These are phyloP conservation scores for Alternaria sp. DNA, from an alignment of 2,329 filamentous ascomycete species.

Conservation along the genomic window DNA sequence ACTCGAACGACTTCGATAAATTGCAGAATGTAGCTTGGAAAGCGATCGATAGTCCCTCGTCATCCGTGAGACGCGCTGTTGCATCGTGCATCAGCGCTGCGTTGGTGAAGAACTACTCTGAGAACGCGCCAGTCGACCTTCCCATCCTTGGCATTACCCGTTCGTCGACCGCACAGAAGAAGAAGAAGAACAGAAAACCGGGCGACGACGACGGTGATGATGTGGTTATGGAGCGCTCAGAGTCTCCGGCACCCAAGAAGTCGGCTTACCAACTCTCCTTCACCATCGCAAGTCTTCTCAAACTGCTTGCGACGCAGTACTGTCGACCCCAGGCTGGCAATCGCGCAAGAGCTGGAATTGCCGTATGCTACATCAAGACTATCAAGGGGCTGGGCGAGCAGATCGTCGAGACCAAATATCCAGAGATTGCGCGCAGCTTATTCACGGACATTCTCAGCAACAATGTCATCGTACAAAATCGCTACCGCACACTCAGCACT, in stretches of 20 bases:
- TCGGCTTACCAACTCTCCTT: constrained; percentile 73
- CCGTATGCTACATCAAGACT: constrained; percentile 84
- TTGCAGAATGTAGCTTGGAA: constrained; percentile 84
- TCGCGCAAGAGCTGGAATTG: constrained; percentile 79
- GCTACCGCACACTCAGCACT: constrained; percentile 84
- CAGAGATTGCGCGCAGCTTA: constrained; percentile 79
- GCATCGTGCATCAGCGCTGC: constrained; percentile 83
- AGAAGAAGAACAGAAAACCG: constrained; percentile 65
- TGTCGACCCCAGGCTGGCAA: constrained; percentile 79
- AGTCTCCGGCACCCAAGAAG: constrained; percentile 78
- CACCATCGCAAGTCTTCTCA: constrained; percentile 78
- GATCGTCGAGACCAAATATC: constrained; percentile 82
- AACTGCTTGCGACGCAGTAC: constrained; percentile 80
- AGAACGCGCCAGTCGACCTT: constrained; percentile 52
- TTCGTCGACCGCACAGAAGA: constrained; percentile 73
- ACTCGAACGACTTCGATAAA: constrained; percentile 87
- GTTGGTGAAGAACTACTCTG: constrained; percentile 81
- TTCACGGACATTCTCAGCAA: constrained; percentile 81
- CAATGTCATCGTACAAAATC: constrained; percentile 76
- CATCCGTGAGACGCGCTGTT: constrained; percentile 80
- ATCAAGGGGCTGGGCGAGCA: constrained; percentile 80
- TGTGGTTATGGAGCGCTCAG: constrained; percentile 68
- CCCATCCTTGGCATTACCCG: constrained; percentile 52
- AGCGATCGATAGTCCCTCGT: constrained; percentile 77
- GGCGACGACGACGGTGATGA: constrained; percentile 74